Conservation (phyloP, 176 grass and related monocot species). For the Puccinellia tenuiflora region DNA sequence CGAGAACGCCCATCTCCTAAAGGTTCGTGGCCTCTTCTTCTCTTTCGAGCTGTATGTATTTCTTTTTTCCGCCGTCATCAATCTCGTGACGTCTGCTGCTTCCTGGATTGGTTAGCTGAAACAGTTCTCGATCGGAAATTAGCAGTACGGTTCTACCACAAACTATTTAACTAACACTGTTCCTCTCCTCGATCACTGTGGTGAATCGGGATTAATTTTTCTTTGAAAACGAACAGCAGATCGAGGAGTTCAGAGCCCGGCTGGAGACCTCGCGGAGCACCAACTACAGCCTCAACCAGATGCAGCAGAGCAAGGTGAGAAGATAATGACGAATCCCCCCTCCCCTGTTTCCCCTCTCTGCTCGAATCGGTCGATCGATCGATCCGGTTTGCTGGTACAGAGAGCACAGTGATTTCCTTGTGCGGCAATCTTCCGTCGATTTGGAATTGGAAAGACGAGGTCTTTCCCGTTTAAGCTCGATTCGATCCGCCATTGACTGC, state of each 20-base stretch:
- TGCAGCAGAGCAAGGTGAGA: conserved; percentile 21
- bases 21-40: neutral
- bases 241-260: conserved; percentile 34
- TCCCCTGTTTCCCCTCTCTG: neutral
- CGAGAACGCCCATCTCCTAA: conserved; percentile 18
- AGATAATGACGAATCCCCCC: too few relatives aligned
- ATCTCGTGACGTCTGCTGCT: neutral
- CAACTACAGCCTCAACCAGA: conserved; percentile 20
- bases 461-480: neutral
- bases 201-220: neutral
- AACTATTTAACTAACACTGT: neutral
- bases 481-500: neutral
- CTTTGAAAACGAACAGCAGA: conserved; percentile 19
- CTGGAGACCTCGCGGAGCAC: conserved; percentile 26
- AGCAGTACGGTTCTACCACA: neutral
- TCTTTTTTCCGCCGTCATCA: neutral
- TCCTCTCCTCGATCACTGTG: neutral
- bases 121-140: neutral
- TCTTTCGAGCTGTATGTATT: neutral
- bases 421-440: neutral
- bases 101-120: neutral
- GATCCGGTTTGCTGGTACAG: neutral
- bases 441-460: neutral
- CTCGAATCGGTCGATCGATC: neutral
- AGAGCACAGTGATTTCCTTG: conserved; percentile 11